Evolutionary conservation across 2,329 filamentous ascomycete genomes (phyloP).

Genomic region (Beauveria brongniartii): DNA sequence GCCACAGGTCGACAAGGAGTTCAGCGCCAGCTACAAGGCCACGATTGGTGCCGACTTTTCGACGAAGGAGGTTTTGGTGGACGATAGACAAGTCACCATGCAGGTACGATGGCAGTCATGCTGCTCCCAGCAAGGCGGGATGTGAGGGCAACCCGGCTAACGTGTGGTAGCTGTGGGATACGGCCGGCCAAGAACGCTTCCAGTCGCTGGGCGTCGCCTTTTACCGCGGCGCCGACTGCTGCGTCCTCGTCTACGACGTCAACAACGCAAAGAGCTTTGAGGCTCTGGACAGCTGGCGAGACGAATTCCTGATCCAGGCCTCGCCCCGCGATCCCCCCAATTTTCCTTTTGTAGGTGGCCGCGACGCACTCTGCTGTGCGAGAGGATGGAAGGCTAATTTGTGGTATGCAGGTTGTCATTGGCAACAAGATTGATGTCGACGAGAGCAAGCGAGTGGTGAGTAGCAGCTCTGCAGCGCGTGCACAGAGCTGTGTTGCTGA

Average conservation of each 20-base stretch:
- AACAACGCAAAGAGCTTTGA: slow-evolving; percentile 99
- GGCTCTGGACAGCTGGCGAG: slow-evolving; percentile 94
- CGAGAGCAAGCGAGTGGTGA: slow-evolving; percentile 87
- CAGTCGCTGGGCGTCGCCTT: slow-evolving; percentile 96
- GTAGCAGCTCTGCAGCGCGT: slow-evolving; percentile 16
- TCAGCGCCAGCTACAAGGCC: slow-evolving; percentile 98
- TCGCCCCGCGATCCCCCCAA: slow-evolving; percentile 93
- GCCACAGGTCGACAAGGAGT: slow-evolving; percentile 96
- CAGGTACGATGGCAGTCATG: slow-evolving; percentile 51
- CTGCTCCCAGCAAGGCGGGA: slow-evolving; percentile 9
- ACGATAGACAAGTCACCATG: slow-evolving; percentile 97
- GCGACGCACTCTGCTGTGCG: too few species aligned
- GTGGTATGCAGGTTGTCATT: slow-evolving; percentile 63
- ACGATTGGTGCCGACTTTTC: slow-evolving; percentile 98
- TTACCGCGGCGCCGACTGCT: slow-evolving; percentile 96
- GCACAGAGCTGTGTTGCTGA: slow-evolving; percentile 1
- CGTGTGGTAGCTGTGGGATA: slow-evolving; percentile 77
- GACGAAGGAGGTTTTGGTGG: slow-evolving; percentile 94
- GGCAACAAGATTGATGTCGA: slow-evolving; percentile 99
- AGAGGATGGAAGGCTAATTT: not conserved
- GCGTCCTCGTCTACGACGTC: slow-evolving; percentile 94
- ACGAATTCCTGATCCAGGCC: slow-evolving; percentile 96
- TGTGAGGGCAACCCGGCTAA: not conserved
- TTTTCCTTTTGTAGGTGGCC: slow-evolving; percentile 81
- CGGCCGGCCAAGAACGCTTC: slow-evolving; percentile 92